Conservation (phyloP, 345 rosid species). For the Eucalyptus regnans region DNA sequence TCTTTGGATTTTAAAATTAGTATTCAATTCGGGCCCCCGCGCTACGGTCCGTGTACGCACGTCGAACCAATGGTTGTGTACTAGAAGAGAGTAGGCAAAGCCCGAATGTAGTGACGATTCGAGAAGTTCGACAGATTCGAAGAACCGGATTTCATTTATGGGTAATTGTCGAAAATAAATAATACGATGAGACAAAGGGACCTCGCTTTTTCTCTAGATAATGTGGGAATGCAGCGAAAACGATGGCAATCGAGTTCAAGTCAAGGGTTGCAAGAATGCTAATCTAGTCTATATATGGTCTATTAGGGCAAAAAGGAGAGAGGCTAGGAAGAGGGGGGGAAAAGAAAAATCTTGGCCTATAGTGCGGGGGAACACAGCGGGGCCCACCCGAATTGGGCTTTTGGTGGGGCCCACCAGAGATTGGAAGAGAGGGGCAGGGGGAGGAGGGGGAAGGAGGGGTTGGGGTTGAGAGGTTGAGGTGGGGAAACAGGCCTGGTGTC, state of each 20-base stretch:
- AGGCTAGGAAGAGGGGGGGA: neutral
- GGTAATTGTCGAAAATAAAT: neutral
- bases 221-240: neutral
- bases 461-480: neutral
- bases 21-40: neutral
- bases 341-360: neutral
- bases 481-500: neutral
- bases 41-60: neutral
- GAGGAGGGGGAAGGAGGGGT: neutral
- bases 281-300: neutral
- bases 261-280: no score
- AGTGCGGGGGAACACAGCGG: neutral
- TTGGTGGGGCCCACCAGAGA: neutral
- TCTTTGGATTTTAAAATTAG: neutral
- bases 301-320: neutral
- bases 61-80: neutral
- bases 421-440: neutral
- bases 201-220: neutral
- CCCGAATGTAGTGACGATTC: fast-evolving
- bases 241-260: neutral
- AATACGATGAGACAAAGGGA: fast-evolving
- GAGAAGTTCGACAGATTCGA: neutral
- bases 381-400: neutral
- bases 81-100: neutral
- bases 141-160: fast-evolving